These are phyloP conservation scores for Sporothrix curviconia DNA, from an alignment of 2,329 filamentous ascomycete genomes.

Conservation along the genomic window DNA sequence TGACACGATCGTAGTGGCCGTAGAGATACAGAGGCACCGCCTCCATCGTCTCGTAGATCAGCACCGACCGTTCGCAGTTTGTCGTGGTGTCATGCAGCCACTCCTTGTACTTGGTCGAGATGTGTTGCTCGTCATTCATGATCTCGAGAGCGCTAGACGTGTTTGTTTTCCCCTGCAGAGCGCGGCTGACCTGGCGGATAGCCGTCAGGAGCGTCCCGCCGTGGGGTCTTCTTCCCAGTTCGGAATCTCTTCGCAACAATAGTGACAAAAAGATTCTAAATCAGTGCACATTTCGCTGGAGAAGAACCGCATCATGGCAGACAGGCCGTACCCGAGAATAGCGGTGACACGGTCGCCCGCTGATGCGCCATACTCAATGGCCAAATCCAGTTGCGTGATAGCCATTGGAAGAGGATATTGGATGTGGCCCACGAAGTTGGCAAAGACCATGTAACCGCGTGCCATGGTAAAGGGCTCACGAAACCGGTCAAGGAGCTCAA, in stretches of 20 bases:
- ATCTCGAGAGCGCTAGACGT: constrained; percentile 45
- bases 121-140: constrained; percentile 63
- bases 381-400: constrained; percentile 55
- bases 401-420: constrained; percentile 54
- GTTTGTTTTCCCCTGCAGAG: constrained; percentile 67
- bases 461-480: constrained; percentile 60
- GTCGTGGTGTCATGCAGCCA: constrained; percentile 47
- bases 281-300: constrained; percentile 63
- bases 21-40: constrained; percentile 57
- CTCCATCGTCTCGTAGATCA: constrained; percentile 63
- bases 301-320: constrained; percentile 61
- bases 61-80: constrained; percentile 57
- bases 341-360: constrained; percentile 66
- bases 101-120: constrained; percentile 49
- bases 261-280: constrained; percentile 63
- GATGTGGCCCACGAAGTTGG: constrained; percentile 64
- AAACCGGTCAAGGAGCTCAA: constrained; percentile 58
- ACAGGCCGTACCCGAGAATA: constrained; percentile 64
- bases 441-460: constrained; percentile 61
- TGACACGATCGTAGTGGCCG: constrained; percentile 54
- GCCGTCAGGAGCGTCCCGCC: constrained; percentile 64
- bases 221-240: constrained; percentile 66
- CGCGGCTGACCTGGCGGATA: constrained; percentile 59
- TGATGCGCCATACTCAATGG: constrained; percentile 58
- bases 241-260: constrained; percentile 65